Conservation (phyloP, 306 rosid genomes). For the Ochetophila trinervis region DNA sequence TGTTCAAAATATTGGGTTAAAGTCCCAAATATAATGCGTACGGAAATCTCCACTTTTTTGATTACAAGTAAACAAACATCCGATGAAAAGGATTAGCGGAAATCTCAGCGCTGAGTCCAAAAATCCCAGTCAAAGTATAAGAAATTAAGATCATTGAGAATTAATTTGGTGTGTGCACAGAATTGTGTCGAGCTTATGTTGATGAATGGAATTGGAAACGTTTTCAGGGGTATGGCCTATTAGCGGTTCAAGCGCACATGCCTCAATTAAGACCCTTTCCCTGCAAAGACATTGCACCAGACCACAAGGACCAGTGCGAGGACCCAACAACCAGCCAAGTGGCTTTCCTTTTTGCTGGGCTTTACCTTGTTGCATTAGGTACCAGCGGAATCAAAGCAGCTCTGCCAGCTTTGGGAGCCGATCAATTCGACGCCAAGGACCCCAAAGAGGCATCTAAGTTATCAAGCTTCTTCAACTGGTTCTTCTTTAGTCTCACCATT, state of each 20-base stretch:
- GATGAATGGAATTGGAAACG: no score
- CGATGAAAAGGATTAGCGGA: no score
- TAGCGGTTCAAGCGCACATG: slow-evolving; percentile 57
- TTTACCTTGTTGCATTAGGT: slow-evolving; percentile 76
- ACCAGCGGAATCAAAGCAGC: slow-evolving; percentile 70
- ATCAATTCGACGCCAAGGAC: slow-evolving; percentile 64
- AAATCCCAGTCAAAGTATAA: no score
- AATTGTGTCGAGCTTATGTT: no score
- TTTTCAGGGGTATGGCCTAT: slow-evolving; percentile 60
- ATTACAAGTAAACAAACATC: no score
- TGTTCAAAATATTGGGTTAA: no score
- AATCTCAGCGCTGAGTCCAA: no score
- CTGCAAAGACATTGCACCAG: slow-evolving; percentile 38
- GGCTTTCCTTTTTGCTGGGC: slow-evolving; percentile 56
- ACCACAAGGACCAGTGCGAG: slow-evolving; percentile 37
- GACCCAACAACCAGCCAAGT: slow-evolving; percentile 34
- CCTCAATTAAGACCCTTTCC: slow-evolving; percentile 56
- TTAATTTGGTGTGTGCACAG: no score
- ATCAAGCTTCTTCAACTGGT: slow-evolving; percentile 88
- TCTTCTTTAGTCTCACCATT: slow-evolving; percentile 61
- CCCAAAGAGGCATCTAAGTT: slow-evolving; percentile 56
- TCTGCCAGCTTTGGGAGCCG: slow-evolving; percentile 77
- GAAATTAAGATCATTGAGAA: no score
- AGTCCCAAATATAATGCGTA: no score
- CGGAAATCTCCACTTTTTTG: no score